Evolutionary conservation across 2,329 filamentous ascomycete genomes (phyloP), one percentile per base, ranked within the genome.

Genomic region (Thelonectria rubi): DNA sequence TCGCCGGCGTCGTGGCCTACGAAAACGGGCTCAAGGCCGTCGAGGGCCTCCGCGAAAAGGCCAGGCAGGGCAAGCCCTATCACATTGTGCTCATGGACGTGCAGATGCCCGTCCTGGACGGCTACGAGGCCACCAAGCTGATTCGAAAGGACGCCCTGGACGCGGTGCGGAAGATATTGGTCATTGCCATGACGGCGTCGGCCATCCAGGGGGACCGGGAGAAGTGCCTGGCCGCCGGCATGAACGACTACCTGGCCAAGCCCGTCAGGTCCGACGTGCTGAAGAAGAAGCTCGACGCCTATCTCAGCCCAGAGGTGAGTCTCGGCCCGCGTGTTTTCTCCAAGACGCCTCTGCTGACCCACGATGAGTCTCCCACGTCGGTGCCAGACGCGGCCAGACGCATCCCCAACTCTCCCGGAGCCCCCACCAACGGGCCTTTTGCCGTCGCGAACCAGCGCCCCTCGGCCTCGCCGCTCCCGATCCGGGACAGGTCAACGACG

Each of bases 171-270:
- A 89, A 92, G 66, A 87, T 96, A 1, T 82, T 97, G n/a, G 91
- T 98, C 50, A 97, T 98, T 69, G 94, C 94, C 56, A 97, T 98
- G 94, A 98, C 94, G 1, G 94, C 94, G 1, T 94, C 90, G 24
- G 94, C 94, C 3, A 98, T 98, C 63, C 91, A 95, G 74, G 94
- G 94, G 17, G 94, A 98, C 74, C 85, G 94, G 49, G 94, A 98
- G 75, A 97, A 97, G 78, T 97, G 94, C 69, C 81, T 97, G n/a
- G 92, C 93, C 51, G 92, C 93, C 1, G 94, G 94, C 46, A 98
- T 98, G 94, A 97, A 97, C 76, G 95, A 97, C 72, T 98, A 97
- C 72, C 86, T 97, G 1, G 93, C 94, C 15, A 98, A 98, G 75
- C 94, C 94, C 1, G 94, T 98, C n/a, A 86, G 93, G 63, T 92